phyloP scores from a whole-genome alignment of 371 early-diverging fungal species.

The Zychaea mexicana region DNA sequence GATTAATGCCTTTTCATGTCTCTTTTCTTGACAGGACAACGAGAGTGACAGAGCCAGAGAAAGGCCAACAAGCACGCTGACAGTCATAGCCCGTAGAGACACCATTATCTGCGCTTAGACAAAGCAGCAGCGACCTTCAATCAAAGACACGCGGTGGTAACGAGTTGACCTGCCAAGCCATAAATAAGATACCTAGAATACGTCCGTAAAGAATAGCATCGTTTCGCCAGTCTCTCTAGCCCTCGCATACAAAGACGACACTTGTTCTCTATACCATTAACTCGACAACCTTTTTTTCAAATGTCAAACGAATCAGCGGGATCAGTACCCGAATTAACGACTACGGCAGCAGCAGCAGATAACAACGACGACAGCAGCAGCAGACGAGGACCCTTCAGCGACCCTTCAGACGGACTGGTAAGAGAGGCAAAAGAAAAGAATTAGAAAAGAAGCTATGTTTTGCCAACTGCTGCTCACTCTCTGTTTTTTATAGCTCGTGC shows the following conservation, averaged over 20 bases:
- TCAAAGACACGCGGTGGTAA: constrained; percentile 18
- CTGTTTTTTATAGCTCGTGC: constrained; percentile 7
- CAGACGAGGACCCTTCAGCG: too few relatives aligned
- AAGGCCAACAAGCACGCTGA: too few relatives aligned
- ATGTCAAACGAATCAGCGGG: constrained; percentile 14
- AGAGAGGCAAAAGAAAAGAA: background rate
- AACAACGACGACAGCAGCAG: background rate
- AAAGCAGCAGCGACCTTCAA: background rate
- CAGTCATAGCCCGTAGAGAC: background rate
- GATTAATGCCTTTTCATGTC: background rate
- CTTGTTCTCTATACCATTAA: too few relatives aligned
- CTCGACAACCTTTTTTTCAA: too few relatives aligned
- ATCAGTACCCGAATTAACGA: background rate
- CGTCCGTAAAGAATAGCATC: background rate
- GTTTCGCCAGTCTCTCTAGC: too few relatives aligned
- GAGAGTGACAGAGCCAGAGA: too few relatives aligned
- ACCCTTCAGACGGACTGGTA: constrained; percentile 8
- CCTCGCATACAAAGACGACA: too few relatives aligned
- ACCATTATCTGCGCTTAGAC: background rate
- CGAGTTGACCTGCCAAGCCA: constrained; percentile 28
- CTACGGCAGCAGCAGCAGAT: background rate
- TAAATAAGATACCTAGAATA: background rate
- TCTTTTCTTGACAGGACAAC: background rate
- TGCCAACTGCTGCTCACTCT: too few relatives aligned
- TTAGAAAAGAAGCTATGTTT: background rate